Conservation (phyloP, 768 basidiomycete species). For the Podaxis pistillaris region DNA sequence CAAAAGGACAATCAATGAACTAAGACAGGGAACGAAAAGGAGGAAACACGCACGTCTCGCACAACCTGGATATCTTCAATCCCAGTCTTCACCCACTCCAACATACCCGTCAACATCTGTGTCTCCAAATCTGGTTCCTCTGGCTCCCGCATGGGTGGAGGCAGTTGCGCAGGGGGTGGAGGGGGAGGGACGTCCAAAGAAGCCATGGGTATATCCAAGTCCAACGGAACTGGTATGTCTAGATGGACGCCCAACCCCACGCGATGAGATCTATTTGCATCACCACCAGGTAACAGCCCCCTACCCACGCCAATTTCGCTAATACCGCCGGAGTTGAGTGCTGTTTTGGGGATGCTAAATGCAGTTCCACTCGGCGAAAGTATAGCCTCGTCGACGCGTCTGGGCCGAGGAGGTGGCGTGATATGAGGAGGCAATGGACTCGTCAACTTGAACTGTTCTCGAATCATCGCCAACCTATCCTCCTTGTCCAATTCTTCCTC, state of each 20-base stretch:
- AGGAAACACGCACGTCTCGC: slow-evolving; percentile 6
- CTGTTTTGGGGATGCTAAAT: slow-evolving; percentile 24
- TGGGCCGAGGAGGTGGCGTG: slow-evolving; percentile 27
- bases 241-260: background rate
- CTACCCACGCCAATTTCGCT: slow-evolving; percentile 12
- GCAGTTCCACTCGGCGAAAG: slow-evolving; percentile 17
- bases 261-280: background rate
- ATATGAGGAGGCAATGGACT: slow-evolving; percentile 17
- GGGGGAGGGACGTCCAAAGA: background rate
- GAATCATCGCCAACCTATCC: slow-evolving; percentile 5
- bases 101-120: slow-evolving; percentile 7
- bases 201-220: background rate
- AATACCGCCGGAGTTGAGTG: slow-evolving; percentile 18
- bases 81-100: slow-evolving; percentile 7
- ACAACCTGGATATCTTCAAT: slow-evolving; percentile 2
- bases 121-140: slow-evolving; percentile 5
- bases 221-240: background rate
- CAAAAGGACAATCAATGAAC: background rate
- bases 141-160: background rate
- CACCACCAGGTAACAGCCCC: background rate
- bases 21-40: background rate
- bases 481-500: background rate
- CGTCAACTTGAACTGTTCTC: slow-evolving; percentile 15
- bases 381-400: slow-evolving; percentile 4
- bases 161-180: background rate